phyloP scores from a whole-genome alignment of 140 eudicot species.

The Senecio squalidus region DNA sequence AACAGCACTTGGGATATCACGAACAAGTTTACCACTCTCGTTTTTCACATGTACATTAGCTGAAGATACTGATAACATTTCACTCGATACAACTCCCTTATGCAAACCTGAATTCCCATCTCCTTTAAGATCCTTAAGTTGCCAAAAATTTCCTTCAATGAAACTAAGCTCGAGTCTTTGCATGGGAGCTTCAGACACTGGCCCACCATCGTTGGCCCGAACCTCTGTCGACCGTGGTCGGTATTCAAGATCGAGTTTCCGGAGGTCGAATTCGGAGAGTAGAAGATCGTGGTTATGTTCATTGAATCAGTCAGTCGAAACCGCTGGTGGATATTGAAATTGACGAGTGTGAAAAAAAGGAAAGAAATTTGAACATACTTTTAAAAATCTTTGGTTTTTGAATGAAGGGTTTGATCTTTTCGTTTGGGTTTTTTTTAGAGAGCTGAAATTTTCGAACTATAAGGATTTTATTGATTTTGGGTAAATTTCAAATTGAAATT shows the following conservation, averaged over 20 bases:
- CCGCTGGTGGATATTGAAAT: conserved; percentile 37
- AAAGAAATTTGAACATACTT: conserved; percentile 6
- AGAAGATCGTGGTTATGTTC: conserved; percentile 85
- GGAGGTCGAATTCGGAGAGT: conserved; percentile 57
- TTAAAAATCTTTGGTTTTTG: conserved; percentile 8
- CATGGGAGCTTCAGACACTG: conserved; percentile 57
- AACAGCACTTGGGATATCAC: conserved; percentile 28
- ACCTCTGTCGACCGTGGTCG: conserved; percentile 33
- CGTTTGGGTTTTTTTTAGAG: neutral
- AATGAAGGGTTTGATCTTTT: conserved; percentile 21
- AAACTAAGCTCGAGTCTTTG: conserved; percentile 61
- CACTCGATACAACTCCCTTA: conserved; percentile 63
- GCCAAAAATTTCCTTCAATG: conserved; percentile 62
- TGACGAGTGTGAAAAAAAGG: neutral
- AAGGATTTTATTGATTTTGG: conserved; percentile 1
- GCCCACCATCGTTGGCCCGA: conserved; percentile 40
- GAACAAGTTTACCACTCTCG: conserved; percentile 62
- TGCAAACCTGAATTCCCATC: conserved; percentile 59
- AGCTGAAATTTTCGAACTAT: neutral
- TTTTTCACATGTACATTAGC: conserved; percentile 66
- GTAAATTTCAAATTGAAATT: conserved; percentile 12
- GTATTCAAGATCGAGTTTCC: conserved; percentile 40
- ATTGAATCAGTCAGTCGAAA: conserved; percentile 54
- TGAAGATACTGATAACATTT: conserved; percentile 26
- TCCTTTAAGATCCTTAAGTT: conserved; percentile 72